Percentiles rank a stretch among this genome's conserved stretches.
Evolutionary conservation across 164 flowering plant genomes (phyloP).

Genomic region (Echeveria elegans): DNA sequence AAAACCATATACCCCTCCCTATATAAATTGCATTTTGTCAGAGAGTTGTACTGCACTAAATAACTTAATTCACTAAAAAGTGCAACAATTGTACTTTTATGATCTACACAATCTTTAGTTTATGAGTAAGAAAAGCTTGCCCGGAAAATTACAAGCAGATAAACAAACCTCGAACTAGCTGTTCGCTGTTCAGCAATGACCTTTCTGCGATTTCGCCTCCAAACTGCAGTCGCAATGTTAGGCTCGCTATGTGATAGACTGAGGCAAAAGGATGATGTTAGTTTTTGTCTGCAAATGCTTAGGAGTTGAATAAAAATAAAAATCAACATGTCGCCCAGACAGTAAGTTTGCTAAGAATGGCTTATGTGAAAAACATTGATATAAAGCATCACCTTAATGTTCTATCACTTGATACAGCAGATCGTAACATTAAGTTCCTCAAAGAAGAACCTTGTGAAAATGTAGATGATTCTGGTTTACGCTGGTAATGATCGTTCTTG

Average conservation of each 20-base stretch:
- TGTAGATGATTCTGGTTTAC: slow-evolving; percentile 45
- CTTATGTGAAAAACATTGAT: neutral
- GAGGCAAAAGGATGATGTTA: slow-evolving; percentile 13
- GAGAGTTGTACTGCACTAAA: neutral
- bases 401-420: slow-evolving; percentile 37
- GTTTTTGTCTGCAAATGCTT: neutral
- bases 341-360: neutral
- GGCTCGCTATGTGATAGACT: slow-evolving; percentile 93
- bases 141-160: neutral
- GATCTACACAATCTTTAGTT: neutral
- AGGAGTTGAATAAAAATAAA: slow-evolving; percentile 7
- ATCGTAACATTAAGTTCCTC: slow-evolving; percentile 54
- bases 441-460: slow-evolving; percentile 53
- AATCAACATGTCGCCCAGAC: neutral
- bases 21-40: neutral
- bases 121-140: neutral
- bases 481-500: slow-evolving; percentile 66
- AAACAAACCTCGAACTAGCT: slow-evolving; percentile 85
- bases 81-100: too few relatives aligned
- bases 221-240: slow-evolving; percentile 65
- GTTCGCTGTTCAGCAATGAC: slow-evolving; percentile 80
- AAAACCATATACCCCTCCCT: neutral
- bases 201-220: slow-evolving; percentile 69
- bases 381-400: slow-evolving; percentile 44
- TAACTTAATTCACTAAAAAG: too few relatives aligned